Conservation (phyloP, 176 grass and related monocot genomes). For the Rhynchospora pubera region DNA sequence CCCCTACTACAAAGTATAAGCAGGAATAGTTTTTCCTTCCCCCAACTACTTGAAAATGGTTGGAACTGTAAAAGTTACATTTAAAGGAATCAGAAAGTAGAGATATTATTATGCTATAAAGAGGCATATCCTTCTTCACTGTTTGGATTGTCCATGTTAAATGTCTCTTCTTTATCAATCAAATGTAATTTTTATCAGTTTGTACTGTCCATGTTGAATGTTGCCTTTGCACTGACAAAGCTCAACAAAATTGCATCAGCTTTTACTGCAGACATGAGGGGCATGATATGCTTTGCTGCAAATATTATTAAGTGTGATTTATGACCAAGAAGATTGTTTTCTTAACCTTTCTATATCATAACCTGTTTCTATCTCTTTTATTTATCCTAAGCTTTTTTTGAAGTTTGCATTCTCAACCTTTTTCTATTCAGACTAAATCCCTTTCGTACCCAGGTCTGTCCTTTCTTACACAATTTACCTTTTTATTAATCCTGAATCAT, state of each 20-base stretch:
- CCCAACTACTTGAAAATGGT: not conserved
- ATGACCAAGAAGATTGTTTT: not conserved
- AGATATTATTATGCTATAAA: not conserved
- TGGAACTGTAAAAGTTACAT: not conserved
- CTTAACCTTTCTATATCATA: not conserved
- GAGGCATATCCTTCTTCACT: not conserved
- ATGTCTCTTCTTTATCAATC: not conserved
- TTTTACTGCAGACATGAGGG: not conserved
- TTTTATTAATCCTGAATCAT: not conserved
- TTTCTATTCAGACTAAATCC: not conserved
- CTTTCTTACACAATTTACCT: not conserved
- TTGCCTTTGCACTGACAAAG: not conserved
- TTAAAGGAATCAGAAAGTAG: not conserved
- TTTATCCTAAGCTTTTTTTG: not conserved
- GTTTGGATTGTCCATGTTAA: not conserved
- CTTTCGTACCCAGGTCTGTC: not conserved
- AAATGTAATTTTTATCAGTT: no score
- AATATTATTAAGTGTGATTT: not conserved
- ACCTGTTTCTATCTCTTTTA: not conserved
- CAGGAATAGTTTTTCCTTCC: not conserved
- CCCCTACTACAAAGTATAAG: no score
- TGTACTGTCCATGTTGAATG: no score
- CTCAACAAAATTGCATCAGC: conserved; percentile 2
- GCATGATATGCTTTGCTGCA: not conserved
- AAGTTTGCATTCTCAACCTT: not conserved